Percentiles rank a stretch among this genome's conserved stretches.
phyloP scores from a whole-genome alignment of 345 rosid genomes.

The Ceriops tagal region DNA sequence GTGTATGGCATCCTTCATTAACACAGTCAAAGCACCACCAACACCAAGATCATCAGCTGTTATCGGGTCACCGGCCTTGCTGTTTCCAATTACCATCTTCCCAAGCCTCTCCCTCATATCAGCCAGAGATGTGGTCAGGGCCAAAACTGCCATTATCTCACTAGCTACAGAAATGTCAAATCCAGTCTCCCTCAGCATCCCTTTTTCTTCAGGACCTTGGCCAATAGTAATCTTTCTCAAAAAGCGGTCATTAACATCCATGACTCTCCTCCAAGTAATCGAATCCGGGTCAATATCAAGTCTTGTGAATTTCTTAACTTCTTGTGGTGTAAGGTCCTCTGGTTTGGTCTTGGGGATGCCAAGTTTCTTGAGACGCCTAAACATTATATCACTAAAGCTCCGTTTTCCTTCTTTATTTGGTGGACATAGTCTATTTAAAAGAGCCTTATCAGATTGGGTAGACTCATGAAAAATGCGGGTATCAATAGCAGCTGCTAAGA shows the following conservation, averaged over 20 bases:
- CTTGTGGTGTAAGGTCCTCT: constrained; percentile 81
- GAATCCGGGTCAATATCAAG: constrained; percentile 86
- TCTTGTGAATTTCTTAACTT: constrained; percentile 76
- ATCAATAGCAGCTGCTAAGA: constrained; percentile 98
- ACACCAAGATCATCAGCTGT: constrained; percentile 99
- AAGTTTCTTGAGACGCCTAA: constrained; percentile 77
- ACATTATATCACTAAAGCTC: constrained; percentile 77
- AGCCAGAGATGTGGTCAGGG: constrained; percentile 85
- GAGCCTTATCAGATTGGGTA: constrained; percentile 90
- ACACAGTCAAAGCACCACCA: constrained; percentile 94
- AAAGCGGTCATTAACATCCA: constrained; percentile 96
- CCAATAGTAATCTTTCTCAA: constrained; percentile 87
- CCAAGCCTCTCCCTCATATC: constrained; percentile 99
- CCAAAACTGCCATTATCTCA: constrained; percentile 99
- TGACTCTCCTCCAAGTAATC: constrained; percentile 96
- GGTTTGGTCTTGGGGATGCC: constrained; percentile 78
- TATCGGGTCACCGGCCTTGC: constrained; percentile 87
- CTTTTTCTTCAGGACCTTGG: constrained; percentile 96
- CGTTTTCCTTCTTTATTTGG: constrained; percentile 83
- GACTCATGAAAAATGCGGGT: constrained; percentile 95
- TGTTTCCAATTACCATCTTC: constrained; percentile 93
- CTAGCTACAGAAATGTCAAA: constrained; percentile 98
- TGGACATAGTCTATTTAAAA: constrained; percentile 81
- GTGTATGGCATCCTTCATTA: constrained; percentile 96
- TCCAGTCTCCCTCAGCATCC: constrained; percentile 94